These are phyloP conservation scores for Metschnikowia borealis DNA, from an alignment of 805 yeast species.

Conservation along the genomic window DNA sequence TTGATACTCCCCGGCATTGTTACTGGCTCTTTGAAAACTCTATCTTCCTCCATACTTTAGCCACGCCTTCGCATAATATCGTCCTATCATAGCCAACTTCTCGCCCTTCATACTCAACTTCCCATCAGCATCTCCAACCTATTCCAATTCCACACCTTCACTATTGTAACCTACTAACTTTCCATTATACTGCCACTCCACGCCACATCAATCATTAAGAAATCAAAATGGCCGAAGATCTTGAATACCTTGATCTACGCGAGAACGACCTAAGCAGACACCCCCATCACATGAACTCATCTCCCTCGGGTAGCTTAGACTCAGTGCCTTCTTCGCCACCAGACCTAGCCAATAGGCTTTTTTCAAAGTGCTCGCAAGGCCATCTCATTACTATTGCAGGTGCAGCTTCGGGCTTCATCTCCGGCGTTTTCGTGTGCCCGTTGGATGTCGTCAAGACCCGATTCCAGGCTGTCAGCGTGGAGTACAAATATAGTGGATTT, in stretches of 20 bases:
- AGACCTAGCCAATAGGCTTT: conserved; percentile 20
- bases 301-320: neutral
- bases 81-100: too few relatives aligned
- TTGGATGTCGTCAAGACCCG: conserved; percentile 93
- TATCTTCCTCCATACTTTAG: neutral
- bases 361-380: conserved; percentile 33
- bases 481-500: conserved; percentile 50
- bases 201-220: neutral
- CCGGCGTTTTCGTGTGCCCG: conserved; percentile 92
- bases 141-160: too few relatives aligned
- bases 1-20: neutral
- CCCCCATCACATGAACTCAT: neutral
- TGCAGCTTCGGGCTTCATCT: conserved; percentile 86
- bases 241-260: neutral
- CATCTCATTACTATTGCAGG: conserved; percentile 81
- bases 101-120: too few relatives aligned
- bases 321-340: conserved; percentile 15
- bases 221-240: neutral
- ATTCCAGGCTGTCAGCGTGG: conserved; percentile 83
- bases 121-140: too few relatives aligned
- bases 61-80: neutral
- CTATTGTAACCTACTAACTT: too few relatives aligned
- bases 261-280: neutral
- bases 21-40: neutral
- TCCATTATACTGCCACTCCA: neutral